These are phyloP conservation scores for Aspergillus bertholletiae DNA, from an alignment of 495 filamentous ascomycete species.

Conservation along the genomic window DNA sequence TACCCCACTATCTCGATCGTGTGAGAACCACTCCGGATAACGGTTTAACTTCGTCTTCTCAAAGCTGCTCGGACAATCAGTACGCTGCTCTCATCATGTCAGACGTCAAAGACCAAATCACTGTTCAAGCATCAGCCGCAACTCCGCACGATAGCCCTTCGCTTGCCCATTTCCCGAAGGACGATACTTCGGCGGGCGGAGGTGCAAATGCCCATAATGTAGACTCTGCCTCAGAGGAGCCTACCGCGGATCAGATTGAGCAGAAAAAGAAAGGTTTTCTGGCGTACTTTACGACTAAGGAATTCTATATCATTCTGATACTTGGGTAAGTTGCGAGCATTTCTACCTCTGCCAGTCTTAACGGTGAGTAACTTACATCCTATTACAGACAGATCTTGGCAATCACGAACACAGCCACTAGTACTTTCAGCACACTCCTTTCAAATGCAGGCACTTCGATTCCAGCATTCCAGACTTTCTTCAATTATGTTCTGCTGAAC, in stretches of 20 bases:
- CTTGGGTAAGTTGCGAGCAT: constrained; percentile 58
- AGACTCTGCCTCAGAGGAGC: constrained; percentile 16
- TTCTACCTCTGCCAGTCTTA: neutral
- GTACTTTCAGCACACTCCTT: constrained; percentile 82
- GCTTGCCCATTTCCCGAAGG: constrained; percentile 17
- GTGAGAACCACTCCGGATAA: neutral
- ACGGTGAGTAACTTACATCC: neutral
- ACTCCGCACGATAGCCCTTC: constrained; percentile 3
- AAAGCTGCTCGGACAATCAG: constrained; percentile 3
- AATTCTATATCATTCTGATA: constrained; percentile 80
- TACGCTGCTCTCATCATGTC: constrained; percentile 19
- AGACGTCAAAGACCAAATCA: constrained; percentile 25
- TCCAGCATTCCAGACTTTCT: constrained; percentile 94
- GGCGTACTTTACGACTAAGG: constrained; percentile 74
- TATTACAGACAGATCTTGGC: constrained; percentile 69
- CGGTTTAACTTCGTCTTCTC: constrained; percentile 6
- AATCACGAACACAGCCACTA: constrained; percentile 83
- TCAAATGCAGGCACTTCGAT: constrained; percentile 67
- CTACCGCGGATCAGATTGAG: constrained; percentile 34
- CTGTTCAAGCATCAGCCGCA: constrained; percentile 22
- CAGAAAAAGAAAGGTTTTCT: constrained; percentile 58
- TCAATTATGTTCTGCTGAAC: constrained; percentile 87
- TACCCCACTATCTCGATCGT: neutral
- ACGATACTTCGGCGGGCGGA: constrained; percentile 22
- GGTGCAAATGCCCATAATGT: constrained; percentile 3